Evolutionary conservation across 2,329 filamentous ascomycete genomes (phyloP).

Genomic region (Colletotrichum chlorophyti): DNA sequence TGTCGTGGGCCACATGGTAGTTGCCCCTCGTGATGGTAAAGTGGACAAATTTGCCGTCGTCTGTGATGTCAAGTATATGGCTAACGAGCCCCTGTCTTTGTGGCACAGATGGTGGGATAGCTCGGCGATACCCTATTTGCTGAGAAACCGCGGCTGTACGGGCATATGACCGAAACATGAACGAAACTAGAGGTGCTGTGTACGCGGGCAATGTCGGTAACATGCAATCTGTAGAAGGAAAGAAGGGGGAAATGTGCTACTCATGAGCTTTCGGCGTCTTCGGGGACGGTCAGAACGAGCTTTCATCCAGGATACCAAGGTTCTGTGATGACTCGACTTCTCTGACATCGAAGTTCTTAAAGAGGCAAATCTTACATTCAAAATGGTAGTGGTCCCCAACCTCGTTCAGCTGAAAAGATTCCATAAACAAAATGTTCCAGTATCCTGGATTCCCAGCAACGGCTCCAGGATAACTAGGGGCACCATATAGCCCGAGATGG

Average conservation of each 20-base stretch:
- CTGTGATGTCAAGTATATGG: conserved; percentile 68
- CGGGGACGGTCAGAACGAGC: conserved; percentile 67
- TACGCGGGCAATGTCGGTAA: no score
- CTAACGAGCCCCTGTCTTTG: conserved; percentile 60
- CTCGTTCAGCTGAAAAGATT: conserved; percentile 59
- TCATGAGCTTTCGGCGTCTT: conserved; percentile 65
- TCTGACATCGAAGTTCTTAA: no score
- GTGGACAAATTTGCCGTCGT: conserved; percentile 65
- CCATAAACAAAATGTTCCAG: conserved; percentile 67
- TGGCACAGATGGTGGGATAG: conserved; percentile 64
- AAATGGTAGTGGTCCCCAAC: conserved; percentile 66
- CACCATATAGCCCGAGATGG: conserved; percentile 69
- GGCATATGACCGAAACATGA: conserved; percentile 71
- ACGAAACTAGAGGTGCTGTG: conserved; percentile 61
- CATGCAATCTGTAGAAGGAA: no score
- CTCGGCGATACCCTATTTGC: conserved; percentile 64
- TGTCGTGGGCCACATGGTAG: conserved; percentile 68
- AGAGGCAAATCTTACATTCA: conserved; percentile 46
- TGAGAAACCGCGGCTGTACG: conserved; percentile 61
- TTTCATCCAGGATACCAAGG: conserved; percentile 68
- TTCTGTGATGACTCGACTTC: conserved; percentile 40
- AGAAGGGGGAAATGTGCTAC: no score
- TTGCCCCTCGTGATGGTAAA: conserved; percentile 67
- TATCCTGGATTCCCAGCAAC: conserved; percentile 57
- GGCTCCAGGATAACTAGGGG: conserved; percentile 68